A percentile compares a stretch with the other conserved stretches of the same genome.
phyloP scores from a whole-genome alignment of 1,284 basidiomycete species.

The Cystobasidium pallidum region DNA sequence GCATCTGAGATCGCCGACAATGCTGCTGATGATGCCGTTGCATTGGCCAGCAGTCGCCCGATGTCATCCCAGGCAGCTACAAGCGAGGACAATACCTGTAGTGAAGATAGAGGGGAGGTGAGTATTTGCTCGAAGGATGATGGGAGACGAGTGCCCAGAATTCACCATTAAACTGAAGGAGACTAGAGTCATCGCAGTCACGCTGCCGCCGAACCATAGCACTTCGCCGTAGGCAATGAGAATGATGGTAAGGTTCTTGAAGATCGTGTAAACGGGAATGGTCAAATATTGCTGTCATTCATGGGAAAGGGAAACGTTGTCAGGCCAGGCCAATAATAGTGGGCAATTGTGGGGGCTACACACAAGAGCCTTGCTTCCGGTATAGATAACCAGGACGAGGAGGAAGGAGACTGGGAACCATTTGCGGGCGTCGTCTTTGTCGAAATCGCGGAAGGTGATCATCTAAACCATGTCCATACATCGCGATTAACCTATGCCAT shows the following conservation, averaged over 20 bases:
- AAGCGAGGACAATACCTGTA: conserved; percentile 84
- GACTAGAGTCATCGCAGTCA: conserved; percentile 83
- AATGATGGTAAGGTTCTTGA: conserved; percentile 99
- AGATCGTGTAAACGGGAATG: conserved; percentile 87
- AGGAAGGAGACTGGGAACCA: conserved; percentile 96
- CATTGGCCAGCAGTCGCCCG: conserved; percentile 61
- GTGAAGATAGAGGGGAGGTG: neutral
- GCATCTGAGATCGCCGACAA: conserved; percentile 46
- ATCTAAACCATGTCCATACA: conserved; percentile 60
- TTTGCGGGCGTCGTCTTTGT: conserved; percentile 78
- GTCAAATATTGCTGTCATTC: conserved; percentile 78
- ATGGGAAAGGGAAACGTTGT: too few species aligned
- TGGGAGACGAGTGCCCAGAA: neutral
- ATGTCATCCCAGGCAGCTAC: conserved; percentile 96
- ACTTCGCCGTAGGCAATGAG: conserved; percentile 98
- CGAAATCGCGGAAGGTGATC: conserved; percentile 86
- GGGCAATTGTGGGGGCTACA: conserved; percentile 46
- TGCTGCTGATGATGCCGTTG: conserved; percentile 55
- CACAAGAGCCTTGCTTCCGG: conserved; percentile 94
- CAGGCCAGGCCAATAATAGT: too few species aligned
- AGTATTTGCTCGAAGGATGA: neutral
- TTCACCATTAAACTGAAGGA: conserved; percentile 84
- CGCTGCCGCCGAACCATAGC: conserved; percentile 89
- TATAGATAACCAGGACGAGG: conserved; percentile 95
- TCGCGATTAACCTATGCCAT: neutral